These are phyloP conservation scores for Lentinus polychrous DNA, from an alignment of 1,284 basidiomycete species.

Conservation along the genomic window DNA sequence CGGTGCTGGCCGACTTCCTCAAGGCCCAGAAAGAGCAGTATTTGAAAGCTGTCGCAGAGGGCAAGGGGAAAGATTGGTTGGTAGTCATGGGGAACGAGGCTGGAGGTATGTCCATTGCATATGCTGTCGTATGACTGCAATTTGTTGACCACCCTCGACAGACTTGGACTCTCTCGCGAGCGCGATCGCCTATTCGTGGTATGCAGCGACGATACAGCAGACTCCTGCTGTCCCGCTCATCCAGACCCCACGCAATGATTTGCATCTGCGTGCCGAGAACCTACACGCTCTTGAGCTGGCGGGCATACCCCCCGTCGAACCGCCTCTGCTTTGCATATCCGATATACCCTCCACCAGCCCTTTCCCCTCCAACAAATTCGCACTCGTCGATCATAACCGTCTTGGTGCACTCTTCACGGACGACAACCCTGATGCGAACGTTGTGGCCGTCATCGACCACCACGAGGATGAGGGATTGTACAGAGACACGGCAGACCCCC, in stretches of 20 bases:
- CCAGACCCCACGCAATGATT: constrained; percentile 63
- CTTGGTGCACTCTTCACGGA: constrained; percentile 48
- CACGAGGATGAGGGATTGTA: constrained; percentile 83
- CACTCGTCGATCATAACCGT: constrained; percentile 86
- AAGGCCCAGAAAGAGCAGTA: constrained; percentile 36
- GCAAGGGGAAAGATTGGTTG: constrained; percentile 58
- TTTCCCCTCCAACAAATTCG: constrained; percentile 62
- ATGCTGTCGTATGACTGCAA: constrained; percentile 1
- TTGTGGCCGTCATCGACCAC: constrained; percentile 87
- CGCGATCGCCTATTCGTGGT: constrained; percentile 77
- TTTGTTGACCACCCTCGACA: constrained; percentile 23
- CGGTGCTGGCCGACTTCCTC: constrained; percentile 24
- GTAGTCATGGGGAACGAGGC: constrained; percentile 90
- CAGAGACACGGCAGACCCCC: constrained; percentile 52
- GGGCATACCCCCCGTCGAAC: constrained; percentile 38
- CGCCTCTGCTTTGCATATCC: constrained; percentile 51
- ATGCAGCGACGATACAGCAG: constrained; percentile 45
- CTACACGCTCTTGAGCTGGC: constrained; percentile 61
- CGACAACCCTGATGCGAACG: constrained; percentile 37
- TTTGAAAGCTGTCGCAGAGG: constrained; percentile 34
- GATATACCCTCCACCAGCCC: constrained; percentile 38
- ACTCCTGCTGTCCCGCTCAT: constrained; percentile 65
- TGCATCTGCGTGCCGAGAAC: constrained; percentile 85
- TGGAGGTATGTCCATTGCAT: constrained; percentile 54
- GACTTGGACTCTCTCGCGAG: constrained; percentile 87